phyloP scores from a whole-genome alignment of 257 asterid genomes.

The Fraxinus americana region DNA sequence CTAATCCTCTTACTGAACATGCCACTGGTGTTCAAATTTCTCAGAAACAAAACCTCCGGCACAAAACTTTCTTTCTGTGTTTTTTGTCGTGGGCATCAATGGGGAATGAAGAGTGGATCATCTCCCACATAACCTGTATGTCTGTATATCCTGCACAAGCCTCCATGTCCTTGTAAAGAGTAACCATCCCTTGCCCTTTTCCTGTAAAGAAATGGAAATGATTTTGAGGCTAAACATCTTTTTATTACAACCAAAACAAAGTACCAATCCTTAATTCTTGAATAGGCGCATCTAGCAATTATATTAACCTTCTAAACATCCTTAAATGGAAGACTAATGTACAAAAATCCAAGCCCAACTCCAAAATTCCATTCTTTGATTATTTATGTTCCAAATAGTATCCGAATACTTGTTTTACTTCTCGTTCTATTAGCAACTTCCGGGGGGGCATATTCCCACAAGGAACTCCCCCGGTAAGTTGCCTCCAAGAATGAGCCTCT shows the following conservation, averaged over 20 bases:
- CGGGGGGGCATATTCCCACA: not conserved
- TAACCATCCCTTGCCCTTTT: constrained; percentile 41
- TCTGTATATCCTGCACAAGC: constrained; percentile 62
- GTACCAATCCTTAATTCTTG: not conserved
- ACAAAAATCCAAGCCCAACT: not conserved
- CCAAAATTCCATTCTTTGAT: too few species aligned
- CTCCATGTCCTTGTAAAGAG: constrained; percentile 61
- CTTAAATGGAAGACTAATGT: not conserved
- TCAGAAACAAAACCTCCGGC: constrained; percentile 45
- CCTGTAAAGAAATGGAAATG: constrained; percentile 31
- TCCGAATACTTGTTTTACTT: too few species aligned
- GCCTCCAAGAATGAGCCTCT: not conserved
- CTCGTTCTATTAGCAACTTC: not conserved
- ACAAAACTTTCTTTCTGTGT: constrained; percentile 24
- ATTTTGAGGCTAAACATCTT: not conserved
- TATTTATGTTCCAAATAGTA: too few species aligned
- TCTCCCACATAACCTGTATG: constrained; percentile 74
- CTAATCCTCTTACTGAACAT: not conserved
- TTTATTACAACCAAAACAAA: not conserved
- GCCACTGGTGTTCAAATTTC: constrained; percentile 15
- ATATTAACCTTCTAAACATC: not conserved
- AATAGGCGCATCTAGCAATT: not conserved
- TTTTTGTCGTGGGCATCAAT: constrained; percentile 25
- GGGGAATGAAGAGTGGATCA: constrained; percentile 48
- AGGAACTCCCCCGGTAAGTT: not conserved